Base-by-base conservation (phyloP, 257 asterid genomes). In the Rhazya stricta region DNA sequence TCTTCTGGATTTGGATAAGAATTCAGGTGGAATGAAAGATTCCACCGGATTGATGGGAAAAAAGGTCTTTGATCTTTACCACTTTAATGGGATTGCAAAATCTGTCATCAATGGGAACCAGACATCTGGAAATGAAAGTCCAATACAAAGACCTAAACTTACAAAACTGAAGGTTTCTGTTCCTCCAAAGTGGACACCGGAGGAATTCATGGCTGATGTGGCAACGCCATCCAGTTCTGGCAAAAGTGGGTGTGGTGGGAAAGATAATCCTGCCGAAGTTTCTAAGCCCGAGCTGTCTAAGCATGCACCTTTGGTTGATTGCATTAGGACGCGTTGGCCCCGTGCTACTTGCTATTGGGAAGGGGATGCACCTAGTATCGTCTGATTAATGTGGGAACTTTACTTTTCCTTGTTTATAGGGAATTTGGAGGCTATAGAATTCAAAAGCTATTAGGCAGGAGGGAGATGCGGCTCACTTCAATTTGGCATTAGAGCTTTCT, bases 141-240 rank as follows among this genome's bases (percentile, higher is more conserved):
- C 96, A 0, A 77, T 88, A 39, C 99, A 92, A 83, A 83, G 96
- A 78, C 98, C 99, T 0, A 87, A 97, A 77, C 82, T 95, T 7
- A 89, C 92, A 1, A 95, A 91, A 73, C 43, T 95, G 83, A 87
- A 89, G 79, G 99, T 95, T 43, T 89, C 96, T 0, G 99, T 92
- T 72, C 98, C 99, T 15, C 99, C 98, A 23, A 88, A 89, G 82
- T 92, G 98, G 99, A 95, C 98, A 0, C 97, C 98, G 0, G 98
- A 92, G 89, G 98, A 92, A 78, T 95, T 85, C 84, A 86, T 92
- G 97, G 82, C 94, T 0, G 81, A 84, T 46, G 74, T 84, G 9
- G 83, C 89, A 3, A 79, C 50, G 39, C 56, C 81, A 37, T 74
- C 92, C 30, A 80, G 77, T 58, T 72, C 84, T 1, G 77, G 78